A percentile compares a stretch with the other conserved stretches of the same genome.
phyloP scores from a whole-genome alignment of 768 basidiomycete genomes.

The Gautieria morchelliformis region DNA sequence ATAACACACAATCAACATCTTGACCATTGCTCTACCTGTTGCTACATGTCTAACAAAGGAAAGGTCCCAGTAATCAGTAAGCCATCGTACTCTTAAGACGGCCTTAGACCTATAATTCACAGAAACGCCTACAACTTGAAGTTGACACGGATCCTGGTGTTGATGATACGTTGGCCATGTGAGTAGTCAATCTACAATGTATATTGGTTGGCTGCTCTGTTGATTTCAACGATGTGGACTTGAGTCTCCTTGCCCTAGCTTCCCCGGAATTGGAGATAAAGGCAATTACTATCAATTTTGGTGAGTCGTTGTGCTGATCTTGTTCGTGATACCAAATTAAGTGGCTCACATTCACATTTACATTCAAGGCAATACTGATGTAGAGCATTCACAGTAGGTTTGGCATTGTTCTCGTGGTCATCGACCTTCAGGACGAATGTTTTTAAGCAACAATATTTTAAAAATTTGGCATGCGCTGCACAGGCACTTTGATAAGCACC shows the following conservation, averaged over 20 bases:
- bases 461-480: slow-evolving; percentile 66
- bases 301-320: slow-evolving; percentile 27
- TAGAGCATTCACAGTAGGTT: slow-evolving; percentile 45
- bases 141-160: slow-evolving; percentile 86
- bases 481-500: slow-evolving; percentile 44
- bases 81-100: slow-evolving; percentile 16
- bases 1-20: too few relatives aligned
- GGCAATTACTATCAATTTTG: slow-evolving; percentile 68
- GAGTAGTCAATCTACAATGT: slow-evolving; percentile 17
- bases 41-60: background rate
- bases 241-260: slow-evolving; percentile 64
- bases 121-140: slow-evolving; percentile 46
- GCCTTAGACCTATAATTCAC: background rate
- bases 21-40: too few relatives aligned
- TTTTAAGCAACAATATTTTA: slow-evolving; percentile 54
- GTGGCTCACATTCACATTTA: background rate
- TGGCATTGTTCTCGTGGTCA: slow-evolving; percentile 11
- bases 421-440: background rate
- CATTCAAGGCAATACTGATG: slow-evolving; percentile 59
- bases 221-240: background rate
- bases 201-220: background rate
- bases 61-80: slow-evolving; percentile 58
- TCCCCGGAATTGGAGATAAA: slow-evolving; percentile 79
- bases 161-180: slow-evolving; percentile 77
- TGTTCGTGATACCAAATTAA: background rate